Base-by-base conservation (phyloP, 2,329 filamentous ascomycete species). In the Aspergillus intermedius region DNA sequence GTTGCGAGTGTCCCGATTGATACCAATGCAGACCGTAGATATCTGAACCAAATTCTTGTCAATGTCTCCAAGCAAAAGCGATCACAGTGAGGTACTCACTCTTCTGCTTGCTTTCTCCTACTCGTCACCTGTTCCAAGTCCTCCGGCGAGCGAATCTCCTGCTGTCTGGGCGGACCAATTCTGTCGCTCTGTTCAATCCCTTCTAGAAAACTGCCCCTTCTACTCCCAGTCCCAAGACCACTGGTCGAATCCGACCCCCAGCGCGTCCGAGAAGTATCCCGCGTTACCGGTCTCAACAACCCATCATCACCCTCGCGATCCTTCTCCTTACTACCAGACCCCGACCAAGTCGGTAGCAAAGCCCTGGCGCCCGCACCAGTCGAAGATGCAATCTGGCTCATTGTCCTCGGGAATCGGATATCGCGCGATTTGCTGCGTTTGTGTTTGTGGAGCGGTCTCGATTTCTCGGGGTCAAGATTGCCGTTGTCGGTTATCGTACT, bases 71-170 rank as follows among this genome's bases (percentile, higher is more conserved):
- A 5, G 1, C 21, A 22, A 22, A 22, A 22, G 21, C 21, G 21
- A 22, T 22, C 21, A 19, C 17, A 19, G 17, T 17, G 15, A 42
- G 84, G 10, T 15, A 82, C 84, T 65, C 82, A 91, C 63, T 83
- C 81, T 59, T 90, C 87, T 49, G 83, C 81, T 63, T 84, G 81
- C 67, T 88, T 89, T 85, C 91, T 93, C 45, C 75, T 74, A 61
- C 87, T 81, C 46, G 53, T 66, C 30, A 65, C 57, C 45, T 57
- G 57, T 39, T 65, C 64, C 43, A 74, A 53, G 47, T 72, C 68
- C 21, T 60, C 61, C 59, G 59, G 58, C 4, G 62, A 68, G 22
- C 58, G 55, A 32, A 66, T 58, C 37, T 66, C 66, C 37, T 57
- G 60, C 43, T 55, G 54, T 42, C 53, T 57, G 25, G 66, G 58